These are phyloP conservation scores for Xerocomellus amylosporus DNA, from an alignment of 768 basidiomycete genomes.

Conservation along the genomic window DNA sequence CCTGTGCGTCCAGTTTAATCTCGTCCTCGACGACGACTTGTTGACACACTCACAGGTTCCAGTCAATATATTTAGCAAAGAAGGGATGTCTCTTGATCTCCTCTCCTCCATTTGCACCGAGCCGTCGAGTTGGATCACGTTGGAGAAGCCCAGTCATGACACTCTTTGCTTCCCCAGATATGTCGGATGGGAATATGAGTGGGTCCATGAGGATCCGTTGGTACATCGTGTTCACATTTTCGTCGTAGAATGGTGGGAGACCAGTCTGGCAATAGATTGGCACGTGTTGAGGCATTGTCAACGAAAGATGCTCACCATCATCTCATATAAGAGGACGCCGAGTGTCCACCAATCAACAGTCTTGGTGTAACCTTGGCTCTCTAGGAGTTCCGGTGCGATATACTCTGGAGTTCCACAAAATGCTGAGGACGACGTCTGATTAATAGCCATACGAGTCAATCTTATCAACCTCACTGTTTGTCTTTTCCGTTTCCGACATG, in stretches of 20 bases:
- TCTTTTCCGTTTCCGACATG: slow-evolving; percentile 97
- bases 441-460: background rate
- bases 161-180: slow-evolving; percentile 82
- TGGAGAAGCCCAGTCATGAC: slow-evolving; percentile 87
- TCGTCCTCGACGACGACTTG: background rate
- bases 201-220: slow-evolving; percentile 94
- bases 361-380: slow-evolving; percentile 95
- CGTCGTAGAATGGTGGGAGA: slow-evolving; percentile 97
- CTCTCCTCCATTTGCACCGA: slow-evolving; percentile 92
- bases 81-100: slow-evolving; percentile 96
- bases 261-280: slow-evolving; percentile 59
- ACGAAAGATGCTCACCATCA: slow-evolving; percentile 61
- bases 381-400: slow-evolving; percentile 94
- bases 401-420: slow-evolving; percentile 99
- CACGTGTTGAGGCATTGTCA: slow-evolving; percentile 3
- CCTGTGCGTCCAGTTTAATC: slow-evolving; percentile 33
- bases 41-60: slow-evolving; percentile 57
- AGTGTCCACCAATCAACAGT: slow-evolving; percentile 99
- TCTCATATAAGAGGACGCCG: slow-evolving; percentile 94
- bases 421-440: slow-evolving; percentile 41
- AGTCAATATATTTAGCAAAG: slow-evolving; percentile 92
- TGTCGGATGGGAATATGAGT: slow-evolving; percentile 86
- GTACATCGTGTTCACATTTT: slow-evolving; percentile 98
- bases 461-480: slow-evolving; percentile 69
- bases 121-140: slow-evolving; percentile 79